phyloP scores from a whole-genome alignment of 495 filamentous ascomycete species.

The Aspergillus taichungensis region DNA sequence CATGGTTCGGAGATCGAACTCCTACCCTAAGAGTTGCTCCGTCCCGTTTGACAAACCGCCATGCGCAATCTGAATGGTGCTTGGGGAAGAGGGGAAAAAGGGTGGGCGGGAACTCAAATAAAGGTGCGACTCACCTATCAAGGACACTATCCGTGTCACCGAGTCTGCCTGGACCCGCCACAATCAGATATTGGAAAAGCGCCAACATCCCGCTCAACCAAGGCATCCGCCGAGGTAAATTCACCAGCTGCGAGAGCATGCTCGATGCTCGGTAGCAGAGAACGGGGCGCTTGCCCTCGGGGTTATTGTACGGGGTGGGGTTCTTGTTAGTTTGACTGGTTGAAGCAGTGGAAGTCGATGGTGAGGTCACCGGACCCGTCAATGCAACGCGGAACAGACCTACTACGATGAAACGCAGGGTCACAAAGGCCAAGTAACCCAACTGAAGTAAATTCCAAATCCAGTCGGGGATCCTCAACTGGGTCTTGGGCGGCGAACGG shows the following conservation, averaged over 20 bases:
- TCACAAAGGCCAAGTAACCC: slow-evolving; percentile 54
- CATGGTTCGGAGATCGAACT: slow-evolving; percentile 29
- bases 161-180: slow-evolving; percentile 63
- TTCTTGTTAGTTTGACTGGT: slow-evolving; percentile 15
- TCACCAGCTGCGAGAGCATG: slow-evolving; percentile 58
- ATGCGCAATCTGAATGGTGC: background rate
- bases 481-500: slow-evolving; percentile 11
- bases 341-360: slow-evolving; percentile 19
- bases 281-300: slow-evolving; percentile 53
- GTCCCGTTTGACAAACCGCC: slow-evolving; percentile 13
- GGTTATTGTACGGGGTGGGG: slow-evolving; percentile 37
- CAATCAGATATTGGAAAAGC: slow-evolving; percentile 60
- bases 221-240: slow-evolving; percentile 71
- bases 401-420: slow-evolving; percentile 52
- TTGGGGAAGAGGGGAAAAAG: slow-evolving; percentile 11
- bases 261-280: slow-evolving; percentile 65
- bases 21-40: slow-evolving; percentile 7
- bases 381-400: slow-evolving; percentile 40
- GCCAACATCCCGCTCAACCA: slow-evolving; percentile 69
- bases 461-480: slow-evolving; percentile 29
- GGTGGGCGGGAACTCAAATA: slow-evolving; percentile 18
- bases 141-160: slow-evolving; percentile 67
- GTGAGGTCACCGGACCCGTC: slow-evolving; percentile 14
- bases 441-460: slow-evolving; percentile 68
- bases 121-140: slow-evolving; percentile 69